Base-by-base conservation (phyloP, 768 basidiomycete species). In the Russula griseocarnosa region DNA sequence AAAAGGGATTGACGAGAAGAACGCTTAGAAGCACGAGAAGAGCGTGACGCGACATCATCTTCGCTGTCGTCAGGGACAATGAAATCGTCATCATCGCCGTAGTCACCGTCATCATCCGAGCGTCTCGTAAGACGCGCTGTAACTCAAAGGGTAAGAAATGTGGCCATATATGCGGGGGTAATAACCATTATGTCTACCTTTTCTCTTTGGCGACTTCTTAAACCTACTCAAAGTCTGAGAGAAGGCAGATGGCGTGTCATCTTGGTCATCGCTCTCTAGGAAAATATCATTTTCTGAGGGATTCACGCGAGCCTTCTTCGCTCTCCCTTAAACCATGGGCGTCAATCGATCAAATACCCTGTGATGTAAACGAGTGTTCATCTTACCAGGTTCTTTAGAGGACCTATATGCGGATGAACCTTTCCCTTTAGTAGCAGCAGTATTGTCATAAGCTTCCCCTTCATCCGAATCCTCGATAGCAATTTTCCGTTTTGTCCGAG, bases 381-480 rank as follows among this genome's bases (percentile, higher is more conserved):
- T 46, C n/a, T 26, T 60, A 64, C 63, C 67, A 9, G 66, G 34
- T 28, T 61, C 59, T 20, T 60, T 59, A 16, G 66, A 61, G 28
- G 62, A 34, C 53, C 42, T 61, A 52, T 67, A 69, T 60, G 60
- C 66, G 14, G 66, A 67, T 66, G 51, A 70, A 32, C 49, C n/a
- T 6, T 51, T 62, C 54, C 67, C 67, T 32, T 61, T 58, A 3
- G 36, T 10, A 14, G 54, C 13, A 13, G 26, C 38, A 30, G 22
- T 26, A 59, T 54, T 55, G 11, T 62, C 62, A 13, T 51, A 50
- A 14, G 57, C 66, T 5, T 64, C 62, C 6, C 87, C 86, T n/a
- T 87, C 86, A 61, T 92, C 90, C 1, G 88, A 90, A 67, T 90
- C 89, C 11, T 81, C 82, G 26, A 86, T 69, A 26, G 87, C 72